Base-by-base conservation (phyloP, 257 asterid genomes). In the Paraleonurus japonicus region DNA sequence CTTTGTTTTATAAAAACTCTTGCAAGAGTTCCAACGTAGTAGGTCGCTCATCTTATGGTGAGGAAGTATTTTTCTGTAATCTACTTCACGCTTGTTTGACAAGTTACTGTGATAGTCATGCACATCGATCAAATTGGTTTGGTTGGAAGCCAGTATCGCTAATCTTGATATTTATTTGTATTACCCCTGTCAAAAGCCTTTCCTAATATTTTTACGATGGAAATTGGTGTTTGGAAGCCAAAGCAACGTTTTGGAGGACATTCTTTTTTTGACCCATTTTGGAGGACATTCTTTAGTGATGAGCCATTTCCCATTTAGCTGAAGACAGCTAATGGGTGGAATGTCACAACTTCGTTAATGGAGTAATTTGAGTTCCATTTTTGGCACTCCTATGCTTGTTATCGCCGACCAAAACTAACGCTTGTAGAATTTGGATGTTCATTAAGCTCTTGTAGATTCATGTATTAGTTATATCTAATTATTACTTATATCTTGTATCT, bases 21-120 rank as follows among this genome's bases (percentile, higher is more conserved):
- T 32, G 24, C 2, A 17, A 64, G 24, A 24, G 41, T 5, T 27
- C 61, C 71, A 41, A 48, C 67, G 24, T 60, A 32, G 54, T 54
- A 61, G 4, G 65, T 72, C 37, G 41, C 58, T 74, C 45, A 28
- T 60, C 53, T 22, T 53, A 17, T 3, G 55, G 9, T 51, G 60
- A 51, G 28, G 48, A 67, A 63, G 2, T 17, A 30, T 45, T 43
- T 43, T 43, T 8, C 39, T 9, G 23, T 5, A 71, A 59, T 59
- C n/a, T 41, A 27, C 26, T 71, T 26, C 28, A 28, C 50, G 30
- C 28, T 19, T 67, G 27, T 47, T 26, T 12, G 22, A 12, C 63
- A 50, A 28, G 61, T 26, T 48, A 17, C 48, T 50, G 32, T 22
- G 62, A 66, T 59, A 5, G 27, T 47, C 74, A 33, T n/a, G 41